Base-by-base conservation (phyloP, 306 rosid species). In the Sesbania bispinosa region DNA sequence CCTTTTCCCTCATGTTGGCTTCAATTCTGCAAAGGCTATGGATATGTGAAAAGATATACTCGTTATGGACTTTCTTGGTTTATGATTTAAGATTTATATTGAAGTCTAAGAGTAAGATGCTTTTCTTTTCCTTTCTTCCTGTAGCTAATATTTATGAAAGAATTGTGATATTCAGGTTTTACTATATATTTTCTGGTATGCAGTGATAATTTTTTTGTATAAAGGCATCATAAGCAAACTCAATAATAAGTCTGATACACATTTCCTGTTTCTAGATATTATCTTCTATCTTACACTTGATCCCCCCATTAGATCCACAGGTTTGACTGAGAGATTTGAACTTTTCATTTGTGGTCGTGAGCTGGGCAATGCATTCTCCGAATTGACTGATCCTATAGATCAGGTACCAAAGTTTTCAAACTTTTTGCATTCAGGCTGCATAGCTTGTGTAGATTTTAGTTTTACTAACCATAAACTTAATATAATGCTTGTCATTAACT, bases 311-410 rank as follows among this genome's bases (percentile, higher is more conserved):
- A 93, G 98, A 76, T 87, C 79, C 78, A 68, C 83, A 64, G 97
- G 96, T 74, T 78, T 94, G 82, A 94, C 97, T 0, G 98, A 94
- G 81, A 84, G 98, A 51, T 90, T 94, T 80, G 98, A 94, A 78
- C 97, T 94, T 77, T 90, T 88, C 80, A 81, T 94, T 63, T 94
- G 98, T 73, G 98, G 98, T 32, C 97, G 98, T 73, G 98, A 94
- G 85, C 75, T 94, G 83, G 97, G 89, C 69, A 94, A 90, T 80
- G 98, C 98, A 39, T 94, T 94, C 86, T 94, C 98, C 2, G 98
- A 94, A 76, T 77, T 94, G 82, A 94, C 97, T 8, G 98, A 94
- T 85, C 98, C 98, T 48, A 38, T 90, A 73, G 98, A 94, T 85
- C 98, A 93, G 94, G 98, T 90, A n/a, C n/a, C n/a, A 14, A 33